Conservation (phyloP, 805 yeast species). For the Kurtzmaniella cleridarum region DNA sequence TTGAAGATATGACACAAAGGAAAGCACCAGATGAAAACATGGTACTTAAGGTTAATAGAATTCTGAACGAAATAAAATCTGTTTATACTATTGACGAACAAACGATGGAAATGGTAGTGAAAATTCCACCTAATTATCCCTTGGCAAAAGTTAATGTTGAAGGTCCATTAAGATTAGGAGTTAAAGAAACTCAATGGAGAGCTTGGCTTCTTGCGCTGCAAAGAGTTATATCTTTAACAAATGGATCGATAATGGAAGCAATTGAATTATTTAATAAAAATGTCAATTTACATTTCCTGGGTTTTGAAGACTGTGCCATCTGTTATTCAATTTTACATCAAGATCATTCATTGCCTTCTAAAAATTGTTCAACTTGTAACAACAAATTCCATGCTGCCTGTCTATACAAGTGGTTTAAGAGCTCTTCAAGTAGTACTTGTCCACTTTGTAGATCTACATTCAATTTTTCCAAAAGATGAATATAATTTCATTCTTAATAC, state of each 20-base stretch:
- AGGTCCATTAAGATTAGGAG: slow-evolving; percentile 80
- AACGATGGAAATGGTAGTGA: slow-evolving; percentile 70
- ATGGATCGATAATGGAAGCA: slow-evolving; percentile 66
- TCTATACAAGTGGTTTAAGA: slow-evolving; percentile 94
- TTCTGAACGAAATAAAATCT: slow-evolving; percentile 64
- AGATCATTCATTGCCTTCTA: slow-evolving; percentile 86
- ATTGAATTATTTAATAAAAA: slow-evolving; percentile 66
- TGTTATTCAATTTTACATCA: slow-evolving; percentile 90
- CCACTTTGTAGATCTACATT: slow-evolving; percentile 83
- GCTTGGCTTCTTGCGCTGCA: slow-evolving; percentile 94
- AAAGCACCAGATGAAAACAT: slow-evolving; percentile 37
- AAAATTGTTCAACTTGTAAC: slow-evolving; percentile 82
- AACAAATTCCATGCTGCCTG: slow-evolving; percentile 96
- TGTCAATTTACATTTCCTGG: slow-evolving; percentile 80
- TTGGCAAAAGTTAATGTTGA: slow-evolving; percentile 66
- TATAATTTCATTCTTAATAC: no score
- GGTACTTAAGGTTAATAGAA: slow-evolving; percentile 56
- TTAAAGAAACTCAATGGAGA: slow-evolving; percentile 87
- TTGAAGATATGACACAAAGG: slow-evolving; percentile 41
- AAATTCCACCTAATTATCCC: slow-evolving; percentile 74
- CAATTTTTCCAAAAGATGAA: slow-evolving; percentile 25
- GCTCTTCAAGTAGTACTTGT: slow-evolving; percentile 87
- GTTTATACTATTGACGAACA: slow-evolving; percentile 82
- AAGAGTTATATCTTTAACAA: slow-evolving; percentile 67
- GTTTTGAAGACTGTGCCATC: slow-evolving; percentile 95